phyloP scores from a whole-genome alignment of 2,329 filamentous ascomycete genomes.

The Byssochlamys sp. region DNA sequence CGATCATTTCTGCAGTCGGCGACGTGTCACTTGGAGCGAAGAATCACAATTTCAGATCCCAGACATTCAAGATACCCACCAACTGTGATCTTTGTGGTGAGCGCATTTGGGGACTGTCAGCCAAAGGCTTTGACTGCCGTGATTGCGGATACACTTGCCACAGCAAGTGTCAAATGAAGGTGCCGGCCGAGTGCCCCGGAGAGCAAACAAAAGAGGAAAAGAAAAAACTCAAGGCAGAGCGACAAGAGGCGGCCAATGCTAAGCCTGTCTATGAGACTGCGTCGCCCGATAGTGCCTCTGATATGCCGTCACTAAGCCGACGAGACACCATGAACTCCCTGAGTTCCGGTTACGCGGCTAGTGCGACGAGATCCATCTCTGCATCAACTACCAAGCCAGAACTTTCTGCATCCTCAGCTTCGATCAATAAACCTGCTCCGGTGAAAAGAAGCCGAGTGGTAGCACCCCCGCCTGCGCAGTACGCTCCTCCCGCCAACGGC shows the following conservation, averaged over 20 bases:
- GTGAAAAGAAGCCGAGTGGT: conserved; percentile 61
- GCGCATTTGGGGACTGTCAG: conserved; percentile 90
- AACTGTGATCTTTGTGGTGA: conserved; percentile 96
- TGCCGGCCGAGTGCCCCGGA: conserved; percentile 87
- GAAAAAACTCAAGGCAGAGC: conserved; percentile 80
- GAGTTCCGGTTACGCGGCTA: conserved; percentile 77
- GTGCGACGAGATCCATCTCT: conserved; percentile 65
- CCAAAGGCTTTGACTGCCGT: conserved; percentile 90
- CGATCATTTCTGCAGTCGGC: conserved; percentile 81
- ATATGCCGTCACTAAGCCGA: conserved; percentile 60
- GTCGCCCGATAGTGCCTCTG: conserved; percentile 36
- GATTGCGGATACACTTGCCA: conserved; percentile 98
- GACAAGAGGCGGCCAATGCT: conserved; percentile 67
- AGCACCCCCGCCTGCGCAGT: conserved; percentile 76
- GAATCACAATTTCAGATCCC: conserved; percentile 96
- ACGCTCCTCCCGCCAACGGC: conserved; percentile 50
- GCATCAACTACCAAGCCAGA: conserved; percentile 44
- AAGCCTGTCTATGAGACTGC: conserved; percentile 29
- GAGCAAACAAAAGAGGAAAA: conserved; percentile 89
- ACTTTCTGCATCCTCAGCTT: conserved; percentile 28
- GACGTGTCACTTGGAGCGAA: conserved; percentile 86
- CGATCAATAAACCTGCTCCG: conserved; percentile 19
- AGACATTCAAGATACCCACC: conserved; percentile 97
- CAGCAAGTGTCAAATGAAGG: conserved; percentile 98
- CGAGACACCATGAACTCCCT: conserved; percentile 84